Conservation (phyloP, 805 yeast species). For the Sugiyamaella mastotermitis region DNA sequence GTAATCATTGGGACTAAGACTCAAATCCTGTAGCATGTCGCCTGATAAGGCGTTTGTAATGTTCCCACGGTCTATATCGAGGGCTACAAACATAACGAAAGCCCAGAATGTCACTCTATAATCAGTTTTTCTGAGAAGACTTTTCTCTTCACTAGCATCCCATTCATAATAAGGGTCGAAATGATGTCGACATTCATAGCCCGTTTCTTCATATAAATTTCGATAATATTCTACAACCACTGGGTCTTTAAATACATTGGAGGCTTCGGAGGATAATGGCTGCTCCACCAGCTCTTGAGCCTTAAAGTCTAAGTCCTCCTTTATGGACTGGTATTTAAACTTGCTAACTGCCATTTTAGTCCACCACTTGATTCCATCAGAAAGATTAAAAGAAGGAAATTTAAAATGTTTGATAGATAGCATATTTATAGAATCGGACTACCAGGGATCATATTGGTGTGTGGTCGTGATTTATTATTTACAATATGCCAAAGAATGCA, state of each 20-base stretch:
- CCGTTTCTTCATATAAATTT: slow-evolving; percentile 36
- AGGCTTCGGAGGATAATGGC: background rate
- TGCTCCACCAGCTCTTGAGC: no score
- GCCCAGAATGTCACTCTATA: slow-evolving; percentile 49
- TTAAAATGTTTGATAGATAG: no score
- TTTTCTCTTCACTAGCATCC: slow-evolving; percentile 42
- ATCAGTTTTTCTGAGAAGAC: slow-evolving; percentile 45
- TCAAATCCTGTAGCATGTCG: slow-evolving; percentile 44
- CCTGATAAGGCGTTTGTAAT: slow-evolving; percentile 52
- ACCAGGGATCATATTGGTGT: no score
- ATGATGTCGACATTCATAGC: slow-evolving; percentile 48
- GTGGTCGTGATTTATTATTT: no score
- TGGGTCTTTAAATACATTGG: slow-evolving; percentile 38
- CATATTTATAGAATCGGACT: no score
- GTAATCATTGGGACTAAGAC: slow-evolving; percentile 47
- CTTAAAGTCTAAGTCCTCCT: no score
- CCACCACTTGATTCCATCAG: no score
- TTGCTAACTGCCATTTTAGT: no score
- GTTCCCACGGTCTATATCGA: slow-evolving; percentile 53
- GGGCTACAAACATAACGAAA: slow-evolving; percentile 48
- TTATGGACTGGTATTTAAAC: no score
- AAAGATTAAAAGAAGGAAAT: no score
- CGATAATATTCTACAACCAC: slow-evolving; percentile 38
- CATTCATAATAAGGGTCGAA: slow-evolving; percentile 52
- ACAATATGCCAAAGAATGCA: no score